Base-by-base conservation (phyloP, 371 early-diverging fungal species). In the Mortierella sp. region DNA sequence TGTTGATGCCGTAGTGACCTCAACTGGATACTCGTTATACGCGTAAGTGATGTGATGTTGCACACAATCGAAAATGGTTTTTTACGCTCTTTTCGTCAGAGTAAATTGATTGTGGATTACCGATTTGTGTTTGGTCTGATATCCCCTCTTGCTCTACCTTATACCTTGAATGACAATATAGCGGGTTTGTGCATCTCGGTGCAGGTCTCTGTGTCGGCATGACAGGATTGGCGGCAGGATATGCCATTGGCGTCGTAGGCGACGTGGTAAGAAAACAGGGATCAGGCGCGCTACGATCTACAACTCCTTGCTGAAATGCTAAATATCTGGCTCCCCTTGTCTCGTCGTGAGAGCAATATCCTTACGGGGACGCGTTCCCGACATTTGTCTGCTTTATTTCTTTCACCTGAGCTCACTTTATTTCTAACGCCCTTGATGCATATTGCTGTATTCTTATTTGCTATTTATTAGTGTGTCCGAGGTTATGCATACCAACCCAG, bases 161-260 rank as follows among this genome's bases (percentile, higher is more conserved):
- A n/a, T n/a, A n/a, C n/a, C n/a, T n/a, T 79, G 7, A n/a, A 43
- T 43, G 43, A 31, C 65, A 89, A 39, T 86, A 81, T 79, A 89
- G 91, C 61, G 97, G 96, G 6, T 93, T 95, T 64, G 86, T 98
- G 67, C 96, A 97, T 63, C 83, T 99, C 54, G 97, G 92, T 46
- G 93, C 98, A 64, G 99, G 99, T 60, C 85, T 98, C 53, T 87
- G 92, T 48, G 97, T 97, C 52, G 99, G 99, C 57, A 86, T 96
- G 68, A 86, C 92, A 27, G 96, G 98, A 50, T 80, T 99, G 63
- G 97, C 96, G 32, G 97, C 98, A 54, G 99, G 98, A 56, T 97
- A 94, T 80, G 93, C 97, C 61, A 95, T 99, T 79, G 99, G 99
- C 64, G 89, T 97, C 61, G 96, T 97, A 50, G 99, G 98, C 81